phyloP scores from a whole-genome alignment of 345 rosid species.

The Cardamine resedifolia region DNA sequence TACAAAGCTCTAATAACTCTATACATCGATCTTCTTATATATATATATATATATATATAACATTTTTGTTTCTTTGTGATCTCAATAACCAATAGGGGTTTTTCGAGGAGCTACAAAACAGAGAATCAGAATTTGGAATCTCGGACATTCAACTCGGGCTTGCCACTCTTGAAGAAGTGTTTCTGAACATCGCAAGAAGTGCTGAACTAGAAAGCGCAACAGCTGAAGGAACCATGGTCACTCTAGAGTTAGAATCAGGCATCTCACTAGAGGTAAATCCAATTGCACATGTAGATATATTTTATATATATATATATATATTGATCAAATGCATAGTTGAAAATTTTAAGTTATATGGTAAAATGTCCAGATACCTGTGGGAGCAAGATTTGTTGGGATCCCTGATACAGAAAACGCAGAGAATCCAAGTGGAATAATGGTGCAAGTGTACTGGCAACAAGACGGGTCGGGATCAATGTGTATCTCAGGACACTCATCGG shows the following conservation, averaged over 20 bases:
- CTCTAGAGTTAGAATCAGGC: slow-evolving; percentile 64
- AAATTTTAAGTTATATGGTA: background rate
- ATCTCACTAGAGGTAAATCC: slow-evolving; percentile 51
- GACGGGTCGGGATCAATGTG: slow-evolving; percentile 77
- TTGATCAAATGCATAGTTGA: background rate
- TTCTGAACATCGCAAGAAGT: slow-evolving; percentile 75
- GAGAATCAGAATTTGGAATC: slow-evolving; percentile 61
- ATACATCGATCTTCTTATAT: background rate
- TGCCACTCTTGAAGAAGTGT: slow-evolving; percentile 90
- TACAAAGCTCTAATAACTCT: slow-evolving; percentile 22
- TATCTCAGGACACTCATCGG: slow-evolving; percentile 74
- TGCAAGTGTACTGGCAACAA: slow-evolving; percentile 86
- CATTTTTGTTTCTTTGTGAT: too few relatives aligned
- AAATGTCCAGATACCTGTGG: slow-evolving; percentile 61
- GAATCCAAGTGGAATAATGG: slow-evolving; percentile 76
- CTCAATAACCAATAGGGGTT: slow-evolving; percentile 41
- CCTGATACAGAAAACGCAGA: slow-evolving; percentile 61
- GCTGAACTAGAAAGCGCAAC: slow-evolving; percentile 92
- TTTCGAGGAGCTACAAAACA: slow-evolving; percentile 68
- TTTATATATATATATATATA: too few relatives aligned
- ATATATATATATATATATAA: too few relatives aligned
- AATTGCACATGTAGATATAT: background rate
- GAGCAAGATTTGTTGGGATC: slow-evolving; percentile 71
- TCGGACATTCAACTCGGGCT: slow-evolving; percentile 87
- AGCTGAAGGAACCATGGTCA: slow-evolving; percentile 61